phyloP scores from a whole-genome alignment of 768 basidiomycete genomes.

The Rickenella mellea region DNA sequence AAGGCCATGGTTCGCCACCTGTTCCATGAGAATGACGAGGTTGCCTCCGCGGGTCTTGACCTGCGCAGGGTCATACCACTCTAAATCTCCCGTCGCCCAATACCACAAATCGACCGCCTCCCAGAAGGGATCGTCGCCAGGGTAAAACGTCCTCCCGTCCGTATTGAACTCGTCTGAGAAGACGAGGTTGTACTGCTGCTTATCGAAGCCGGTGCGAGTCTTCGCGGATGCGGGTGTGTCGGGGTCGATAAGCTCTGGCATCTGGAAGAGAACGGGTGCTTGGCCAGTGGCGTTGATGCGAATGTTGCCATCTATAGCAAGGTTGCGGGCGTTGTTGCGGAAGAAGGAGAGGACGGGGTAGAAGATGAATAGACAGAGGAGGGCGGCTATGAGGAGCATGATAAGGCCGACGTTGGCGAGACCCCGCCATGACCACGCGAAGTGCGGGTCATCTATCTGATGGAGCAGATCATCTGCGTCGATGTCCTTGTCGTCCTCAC shows the following conservation, averaged over 20 bases:
- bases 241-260: constrained; percentile 58
- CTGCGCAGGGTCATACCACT: constrained; percentile 69
- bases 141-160: constrained; percentile 41
- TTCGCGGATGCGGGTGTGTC: constrained; percentile 55
- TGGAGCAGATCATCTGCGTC: constrained; percentile 77
- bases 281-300: constrained; percentile 63
- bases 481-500: constrained; percentile 40
- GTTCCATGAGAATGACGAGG: constrained; percentile 63
- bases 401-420: constrained; percentile 66
- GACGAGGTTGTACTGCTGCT: constrained; percentile 53
- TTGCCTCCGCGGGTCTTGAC: constrained; percentile 57
- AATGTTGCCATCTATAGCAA: constrained; percentile 52
- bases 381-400: constrained; percentile 43
- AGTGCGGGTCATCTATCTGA: constrained; percentile 35
- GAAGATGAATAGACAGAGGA: constrained; percentile 71
- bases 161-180: constrained; percentile 59
- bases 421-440: constrained; percentile 31
- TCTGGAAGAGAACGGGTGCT: constrained; percentile 40
- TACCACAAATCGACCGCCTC: constrained; percentile 71
- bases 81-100: constrained; percentile 55
- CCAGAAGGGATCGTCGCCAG: constrained; percentile 63
- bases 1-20: constrained; percentile 41
- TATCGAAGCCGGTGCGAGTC: constrained; percentile 65
- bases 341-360: constrained; percentile 67
- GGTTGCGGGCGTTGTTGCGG: constrained; percentile 22